Evolutionary conservation across 2,329 filamentous ascomycete species (phyloP).

Genomic region (Talaromyces amestolkiae): DNA sequence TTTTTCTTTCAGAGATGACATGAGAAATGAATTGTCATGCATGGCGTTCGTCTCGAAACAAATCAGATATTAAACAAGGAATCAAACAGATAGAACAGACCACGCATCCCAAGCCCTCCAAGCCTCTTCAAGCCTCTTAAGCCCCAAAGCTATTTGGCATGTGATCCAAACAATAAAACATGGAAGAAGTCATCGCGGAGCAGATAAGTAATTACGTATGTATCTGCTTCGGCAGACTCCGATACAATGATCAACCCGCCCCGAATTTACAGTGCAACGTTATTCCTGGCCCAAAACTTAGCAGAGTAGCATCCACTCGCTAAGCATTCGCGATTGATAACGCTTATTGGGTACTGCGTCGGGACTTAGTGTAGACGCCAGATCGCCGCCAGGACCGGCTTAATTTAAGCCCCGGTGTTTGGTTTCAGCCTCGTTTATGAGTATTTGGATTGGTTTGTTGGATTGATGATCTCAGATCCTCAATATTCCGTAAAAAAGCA

Average conservation of each 20-base stretch:
- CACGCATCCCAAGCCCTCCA: neutral
- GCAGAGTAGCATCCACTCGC: conserved; percentile 2
- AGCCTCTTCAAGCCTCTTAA: neutral
- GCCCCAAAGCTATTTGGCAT: neutral
- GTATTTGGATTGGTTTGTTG: neutral
- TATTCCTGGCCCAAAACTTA: neutral
- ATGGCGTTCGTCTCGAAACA: neutral
- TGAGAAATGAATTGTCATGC: too few species aligned
- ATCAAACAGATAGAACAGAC: neutral
- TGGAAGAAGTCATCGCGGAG: too few species aligned
- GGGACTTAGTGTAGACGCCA: neutral
- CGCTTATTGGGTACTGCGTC: neutral
- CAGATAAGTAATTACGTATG: neutral
- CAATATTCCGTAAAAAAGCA: neutral
- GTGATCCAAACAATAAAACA: neutral
- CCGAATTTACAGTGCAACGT: neutral
- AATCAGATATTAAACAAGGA: neutral
- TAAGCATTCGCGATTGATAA: neutral
- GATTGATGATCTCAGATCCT: neutral
- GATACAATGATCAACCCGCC: neutral
- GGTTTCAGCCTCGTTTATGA: neutral
- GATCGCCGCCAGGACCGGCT: conserved; percentile 4
- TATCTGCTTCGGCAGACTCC: neutral
- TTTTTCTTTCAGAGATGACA: too few species aligned
- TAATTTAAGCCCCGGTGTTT: neutral